Base-by-base conservation (phyloP, 1,284 basidiomycete species). In the Naganishia sp. region DNA sequence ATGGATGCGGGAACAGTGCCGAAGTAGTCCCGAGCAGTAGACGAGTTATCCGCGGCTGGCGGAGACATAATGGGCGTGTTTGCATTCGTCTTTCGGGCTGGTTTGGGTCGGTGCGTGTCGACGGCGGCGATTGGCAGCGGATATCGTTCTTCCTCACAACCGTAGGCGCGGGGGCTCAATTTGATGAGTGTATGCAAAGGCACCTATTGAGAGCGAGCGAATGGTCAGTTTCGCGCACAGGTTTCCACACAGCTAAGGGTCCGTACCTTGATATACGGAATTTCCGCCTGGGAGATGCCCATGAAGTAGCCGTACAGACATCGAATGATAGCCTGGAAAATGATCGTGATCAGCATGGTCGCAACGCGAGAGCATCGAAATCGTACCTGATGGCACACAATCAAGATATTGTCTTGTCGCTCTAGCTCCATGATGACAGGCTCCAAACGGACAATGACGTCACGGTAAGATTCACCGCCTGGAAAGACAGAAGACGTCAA, bases 401-500 rank as follows among this genome's bases (percentile, higher is more conserved):
- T 92, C 43, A 99, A 82, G 68, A 99, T 94, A 75, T 99, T 97
- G 77, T 95, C 90, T 78, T 97, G 94, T 62, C 96, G 83, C 79
- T 99, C 96, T 21, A 99, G 85, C 79, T 99, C 96, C 92, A 99
- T 98, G 73, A 99, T 98, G 62, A 98, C 90, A 15, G 96, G 96
- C 77, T 99, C 96, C 31, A 99, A 83, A 35, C 95, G 87, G 6
- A 94, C 87, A n/a, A 98, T 93, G 10, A 94, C 92, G 76, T 97
- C 94, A 28, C 94, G 86, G 77, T 97, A 97, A 5, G 92, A 94
- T 78, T 97, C 96, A 62, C 96, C 95, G 21, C 87, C 88, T 17
- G 21, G 18, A 9, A 49, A 62, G 73, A 81, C 23, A 15, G 21
- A 13, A 10, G 17, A 7, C 28, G 49, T 60, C 73, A 39, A 69